Percentiles rank a stretch among this genome's conserved stretches.
These are phyloP conservation scores for Ophiostoma australiae DNA, from an alignment of 2,329 filamentous ascomycete species.

Conservation along the genomic window DNA sequence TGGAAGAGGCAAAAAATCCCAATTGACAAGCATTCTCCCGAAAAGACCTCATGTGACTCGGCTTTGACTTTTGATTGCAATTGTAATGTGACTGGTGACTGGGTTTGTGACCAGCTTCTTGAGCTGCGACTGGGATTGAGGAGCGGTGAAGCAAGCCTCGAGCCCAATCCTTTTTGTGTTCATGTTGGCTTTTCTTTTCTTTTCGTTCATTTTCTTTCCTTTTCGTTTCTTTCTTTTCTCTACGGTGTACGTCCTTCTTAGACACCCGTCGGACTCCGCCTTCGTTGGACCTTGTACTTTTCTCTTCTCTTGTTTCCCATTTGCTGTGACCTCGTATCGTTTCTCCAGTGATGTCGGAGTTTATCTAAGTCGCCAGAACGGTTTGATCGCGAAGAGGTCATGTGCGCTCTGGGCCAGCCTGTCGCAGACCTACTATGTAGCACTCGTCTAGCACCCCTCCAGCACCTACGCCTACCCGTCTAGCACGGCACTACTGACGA, in stretches of 20 bases:
- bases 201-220: background rate
- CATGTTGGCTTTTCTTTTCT: background rate
- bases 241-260: background rate
- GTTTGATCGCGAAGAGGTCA: background rate
- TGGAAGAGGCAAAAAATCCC: background rate
- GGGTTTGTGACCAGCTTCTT: slow-evolving; percentile 2
- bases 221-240: background rate
- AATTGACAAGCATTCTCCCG: background rate
- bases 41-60: slow-evolving; percentile 10
- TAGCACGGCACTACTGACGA: no score
- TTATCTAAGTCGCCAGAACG: background rate
- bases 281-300: background rate
- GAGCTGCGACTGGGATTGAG: background rate
- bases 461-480: no score
- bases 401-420: slow-evolving; percentile 5
- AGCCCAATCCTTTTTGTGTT: background rate
- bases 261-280: background rate
- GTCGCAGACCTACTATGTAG: background rate
- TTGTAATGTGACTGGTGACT: slow-evolving; percentile 6
- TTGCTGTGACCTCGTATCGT: background rate
- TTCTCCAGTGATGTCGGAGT: slow-evolving; percentile 1
- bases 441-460: no score
- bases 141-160: slow-evolving; percentile 7
- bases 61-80: background rate
- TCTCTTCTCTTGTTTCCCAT: background rate